Evolutionary conservation across 768 basidiomycete genomes (phyloP).

Genomic region (Peribolospora baueri): DNA sequence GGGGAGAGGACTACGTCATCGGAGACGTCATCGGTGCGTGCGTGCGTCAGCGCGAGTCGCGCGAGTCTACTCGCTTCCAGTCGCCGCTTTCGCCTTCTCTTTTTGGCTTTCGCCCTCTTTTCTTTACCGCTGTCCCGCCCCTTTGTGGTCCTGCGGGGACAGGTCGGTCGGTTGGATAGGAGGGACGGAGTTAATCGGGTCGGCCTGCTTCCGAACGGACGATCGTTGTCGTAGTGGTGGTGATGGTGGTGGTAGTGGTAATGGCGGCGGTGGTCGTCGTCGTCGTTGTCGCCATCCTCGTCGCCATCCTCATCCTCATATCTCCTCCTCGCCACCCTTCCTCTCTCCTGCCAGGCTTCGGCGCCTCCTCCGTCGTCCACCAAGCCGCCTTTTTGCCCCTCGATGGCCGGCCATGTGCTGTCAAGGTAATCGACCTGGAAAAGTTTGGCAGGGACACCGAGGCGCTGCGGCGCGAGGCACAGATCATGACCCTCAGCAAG

Average conservation of each 20-base stretch:
- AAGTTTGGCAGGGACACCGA: slow-evolving; percentile 23
- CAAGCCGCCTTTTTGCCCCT: slow-evolving; percentile 38
- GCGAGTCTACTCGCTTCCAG: too few relatives aligned
- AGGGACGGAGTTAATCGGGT: too few relatives aligned
- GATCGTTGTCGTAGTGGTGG: neutral
- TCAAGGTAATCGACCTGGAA: slow-evolving; percentile 42
- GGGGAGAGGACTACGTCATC: slow-evolving; percentile 2
- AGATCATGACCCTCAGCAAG: slow-evolving; percentile 73
- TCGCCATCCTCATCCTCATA: neutral
- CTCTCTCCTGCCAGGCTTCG: slow-evolving; percentile 33
- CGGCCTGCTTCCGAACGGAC: neutral
- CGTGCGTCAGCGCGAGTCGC: neutral
- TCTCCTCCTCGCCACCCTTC: neutral
- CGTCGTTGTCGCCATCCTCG: too few relatives aligned
- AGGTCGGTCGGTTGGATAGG: too few relatives aligned
- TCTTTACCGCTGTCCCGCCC: too few relatives aligned
- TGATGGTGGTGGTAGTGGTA: too few relatives aligned
- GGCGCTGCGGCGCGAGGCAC: slow-evolving; percentile 35
- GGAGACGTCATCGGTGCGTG: slow-evolving; percentile 2
- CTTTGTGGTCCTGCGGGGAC: too few relatives aligned
- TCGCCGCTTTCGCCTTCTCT: too few relatives aligned
- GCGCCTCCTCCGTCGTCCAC: slow-evolving; percentile 78
- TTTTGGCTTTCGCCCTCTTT: too few relatives aligned
- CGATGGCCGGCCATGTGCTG: slow-evolving; percentile 32
- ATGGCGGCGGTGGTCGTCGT: neutral